phyloP scores from a whole-genome alignment of 768 basidiomycete genomes.

The Arthromyces matolae region DNA sequence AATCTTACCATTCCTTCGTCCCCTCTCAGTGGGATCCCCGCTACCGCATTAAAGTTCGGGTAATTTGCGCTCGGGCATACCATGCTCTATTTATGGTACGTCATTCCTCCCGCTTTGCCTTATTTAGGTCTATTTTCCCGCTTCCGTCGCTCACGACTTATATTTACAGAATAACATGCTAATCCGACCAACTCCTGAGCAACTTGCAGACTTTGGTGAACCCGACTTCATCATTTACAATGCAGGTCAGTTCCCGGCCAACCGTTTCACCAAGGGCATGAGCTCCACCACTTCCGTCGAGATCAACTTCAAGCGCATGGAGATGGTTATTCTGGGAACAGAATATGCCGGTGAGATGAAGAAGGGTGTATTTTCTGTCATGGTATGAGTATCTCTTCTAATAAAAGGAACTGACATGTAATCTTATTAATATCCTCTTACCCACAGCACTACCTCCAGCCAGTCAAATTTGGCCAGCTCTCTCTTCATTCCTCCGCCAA shows the following conservation, averaged over 20 bases:
- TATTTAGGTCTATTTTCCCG: constrained; percentile 11
- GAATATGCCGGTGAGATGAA: constrained; percentile 99
- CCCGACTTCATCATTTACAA: constrained; percentile 99
- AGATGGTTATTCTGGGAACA: constrained; percentile 99
- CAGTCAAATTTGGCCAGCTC: constrained; percentile 96
- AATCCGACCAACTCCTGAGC: constrained; percentile 94
- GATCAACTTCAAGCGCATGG: constrained; percentile 99
- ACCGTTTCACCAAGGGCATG: constrained; percentile 99
- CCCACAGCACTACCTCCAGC: constrained; percentile 89
- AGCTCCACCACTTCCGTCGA: constrained; percentile 97
- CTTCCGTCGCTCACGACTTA: constrained; percentile 11
- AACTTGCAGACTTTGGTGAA: constrained; percentile 91
- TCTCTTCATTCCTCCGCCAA: constrained; percentile 98
- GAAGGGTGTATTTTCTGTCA: constrained; percentile 99
- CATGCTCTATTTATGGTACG: constrained; percentile 97
- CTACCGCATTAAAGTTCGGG: constrained; percentile 99
- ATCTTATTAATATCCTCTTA: constrained; percentile 13
- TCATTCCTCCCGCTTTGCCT: constrained; percentile 18
- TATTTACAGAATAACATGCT: constrained; percentile 90
- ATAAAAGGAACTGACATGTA: constrained; percentile 3
- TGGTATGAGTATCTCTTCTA: constrained; percentile 47
- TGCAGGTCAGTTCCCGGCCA: constrained; percentile 99
- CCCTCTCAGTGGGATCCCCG: constrained; percentile 95
- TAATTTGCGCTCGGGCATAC: constrained; percentile 97
- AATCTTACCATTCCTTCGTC: constrained; percentile 9